These are phyloP conservation scores for Xylaria sp. DNA, from an alignment of 2,329 filamentous ascomycete genomes.

Conservation along the genomic window DNA sequence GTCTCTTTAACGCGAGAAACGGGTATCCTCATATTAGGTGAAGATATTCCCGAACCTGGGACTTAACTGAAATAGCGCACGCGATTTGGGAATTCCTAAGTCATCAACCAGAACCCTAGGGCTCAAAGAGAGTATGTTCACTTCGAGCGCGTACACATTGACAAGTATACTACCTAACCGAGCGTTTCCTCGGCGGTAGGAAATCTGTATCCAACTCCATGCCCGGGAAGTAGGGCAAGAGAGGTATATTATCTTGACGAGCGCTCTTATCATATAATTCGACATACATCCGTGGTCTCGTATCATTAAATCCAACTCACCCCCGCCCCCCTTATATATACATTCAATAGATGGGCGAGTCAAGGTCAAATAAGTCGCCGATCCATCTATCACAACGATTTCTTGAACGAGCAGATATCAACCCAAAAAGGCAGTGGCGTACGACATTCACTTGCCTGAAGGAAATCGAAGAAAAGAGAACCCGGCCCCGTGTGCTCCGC, in stretches of 20 bases:
- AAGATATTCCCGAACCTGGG: no score
- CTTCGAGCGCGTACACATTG: neutral
- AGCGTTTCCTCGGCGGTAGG: neutral
- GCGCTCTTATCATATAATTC: neutral
- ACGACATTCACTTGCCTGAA: constrained; percentile 4
- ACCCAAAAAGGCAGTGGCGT: neutral
- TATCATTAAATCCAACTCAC: neutral
- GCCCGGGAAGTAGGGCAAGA: neutral
- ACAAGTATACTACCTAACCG: neutral
- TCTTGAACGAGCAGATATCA: neutral
- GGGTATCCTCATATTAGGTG: no score
- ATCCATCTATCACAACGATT: neutral
- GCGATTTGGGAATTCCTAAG: no score
- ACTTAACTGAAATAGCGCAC: no score
- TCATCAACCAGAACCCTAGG: no score
- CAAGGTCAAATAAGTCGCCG: neutral
- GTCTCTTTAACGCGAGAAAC: no score
- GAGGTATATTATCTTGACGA: constrained; percentile 3
- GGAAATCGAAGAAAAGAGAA: constrained; percentile 13
- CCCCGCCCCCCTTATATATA: neutral
- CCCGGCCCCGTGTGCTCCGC: neutral
- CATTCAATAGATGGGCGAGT: neutral
- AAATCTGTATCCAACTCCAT: neutral
- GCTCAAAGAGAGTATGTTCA: neutral
- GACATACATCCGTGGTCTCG: neutral